Evolutionary conservation across 345 rosid species (phyloP), one percentile per base, ranked within the genome.

Genomic region (Rhodomyrtus tomentosa): DNA sequence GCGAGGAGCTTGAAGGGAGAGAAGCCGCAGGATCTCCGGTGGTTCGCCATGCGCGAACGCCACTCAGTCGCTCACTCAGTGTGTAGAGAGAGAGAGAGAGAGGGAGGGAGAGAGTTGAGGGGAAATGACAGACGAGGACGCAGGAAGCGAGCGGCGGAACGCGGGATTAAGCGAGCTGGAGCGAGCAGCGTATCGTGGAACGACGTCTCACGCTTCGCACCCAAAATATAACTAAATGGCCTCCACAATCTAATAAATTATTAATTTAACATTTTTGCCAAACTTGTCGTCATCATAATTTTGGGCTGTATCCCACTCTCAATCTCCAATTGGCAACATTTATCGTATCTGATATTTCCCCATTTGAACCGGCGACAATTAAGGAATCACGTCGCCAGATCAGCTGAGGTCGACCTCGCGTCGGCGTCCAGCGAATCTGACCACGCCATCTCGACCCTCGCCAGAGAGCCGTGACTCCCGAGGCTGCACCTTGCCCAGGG

Each of bases 31-130:
- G 86, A 4, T 55, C 25, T 54, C 86, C 88, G 92, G 84, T 85
- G 90, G 85, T 54, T 90, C 87, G 94, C 96, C 96, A 95, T 93
- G 85, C 82, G 54, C 45, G 29, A 55, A 11, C 68, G 55, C 50
- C 59, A 48, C 84, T 81, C 58, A 48, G 48, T 49, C 45, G 38
- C 73, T 82, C 52, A 38, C 86, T 80, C 79, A 18, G 73, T 52
- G 45, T 76, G 25, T 38, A 54, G 50, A 76, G 7, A 48, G 58
- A 55, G 27, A 55, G 27, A 55, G 59, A 53, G 22, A 53, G 25
- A 55, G 27, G n/a, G 68, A 27, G 81, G 72, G 81, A 53, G 29
- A 79, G 83, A 55, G 76, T 22, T 50, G 42, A 38, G 76, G 22
- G 76, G 18, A 36, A 32, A 16, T 25, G 21, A 42, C 24, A 10